A percentile compares a stretch with the other conserved stretches of the same genome.
Evolutionary conservation across 768 basidiomycete species (phyloP).

Genomic region (Lepiota venenata): DNA sequence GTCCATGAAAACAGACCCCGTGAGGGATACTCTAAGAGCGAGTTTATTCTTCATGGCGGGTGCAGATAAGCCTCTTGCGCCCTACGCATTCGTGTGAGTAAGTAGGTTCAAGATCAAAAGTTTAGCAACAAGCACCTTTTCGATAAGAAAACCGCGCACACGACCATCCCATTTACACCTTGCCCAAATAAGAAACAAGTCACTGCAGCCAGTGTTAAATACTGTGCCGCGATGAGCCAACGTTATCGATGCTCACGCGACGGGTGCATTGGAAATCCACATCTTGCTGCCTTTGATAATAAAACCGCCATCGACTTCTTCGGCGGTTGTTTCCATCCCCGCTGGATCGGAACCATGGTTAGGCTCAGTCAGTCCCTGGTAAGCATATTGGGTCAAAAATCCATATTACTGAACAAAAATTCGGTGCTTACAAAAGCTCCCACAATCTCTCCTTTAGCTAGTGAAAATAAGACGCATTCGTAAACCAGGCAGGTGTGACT

Average conservation of each 20-base stretch:
- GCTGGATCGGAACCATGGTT: slow-evolving; percentile 96
- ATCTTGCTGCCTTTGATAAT: slow-evolving; percentile 91
- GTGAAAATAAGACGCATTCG: neutral
- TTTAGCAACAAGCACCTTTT: slow-evolving; percentile 56
- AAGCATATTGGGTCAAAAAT: neutral
- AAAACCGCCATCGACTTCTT: slow-evolving; percentile 82
- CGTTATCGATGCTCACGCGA: slow-evolving; percentile 55
- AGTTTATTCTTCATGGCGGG: slow-evolving; percentile 92
- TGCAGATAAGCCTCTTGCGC: slow-evolving; percentile 74
- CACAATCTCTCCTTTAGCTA: slow-evolving; percentile 81
- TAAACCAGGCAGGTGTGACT: neutral
- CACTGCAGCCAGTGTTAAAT: slow-evolving; percentile 39
- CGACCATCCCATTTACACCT: slow-evolving; percentile 92
- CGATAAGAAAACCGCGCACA: slow-evolving; percentile 85
- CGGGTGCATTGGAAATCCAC: slow-evolving; percentile 94
- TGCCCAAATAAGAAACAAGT: slow-evolving; percentile 93
- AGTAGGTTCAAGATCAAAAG: neutral
- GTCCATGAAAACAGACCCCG: slow-evolving; percentile 92
- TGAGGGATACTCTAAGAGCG: slow-evolving; percentile 80
- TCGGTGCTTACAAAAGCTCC: slow-evolving; percentile 82
- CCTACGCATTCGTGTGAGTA: slow-evolving; percentile 39
- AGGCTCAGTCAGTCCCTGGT: slow-evolving; percentile 90
- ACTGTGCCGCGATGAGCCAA: neutral
- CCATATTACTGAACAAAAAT: neutral
- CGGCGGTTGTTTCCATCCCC: slow-evolving; percentile 95